Evolutionary conservation across 2,329 filamentous ascomycete genomes (phyloP).

Genomic region (Trichothecium roseum): DNA sequence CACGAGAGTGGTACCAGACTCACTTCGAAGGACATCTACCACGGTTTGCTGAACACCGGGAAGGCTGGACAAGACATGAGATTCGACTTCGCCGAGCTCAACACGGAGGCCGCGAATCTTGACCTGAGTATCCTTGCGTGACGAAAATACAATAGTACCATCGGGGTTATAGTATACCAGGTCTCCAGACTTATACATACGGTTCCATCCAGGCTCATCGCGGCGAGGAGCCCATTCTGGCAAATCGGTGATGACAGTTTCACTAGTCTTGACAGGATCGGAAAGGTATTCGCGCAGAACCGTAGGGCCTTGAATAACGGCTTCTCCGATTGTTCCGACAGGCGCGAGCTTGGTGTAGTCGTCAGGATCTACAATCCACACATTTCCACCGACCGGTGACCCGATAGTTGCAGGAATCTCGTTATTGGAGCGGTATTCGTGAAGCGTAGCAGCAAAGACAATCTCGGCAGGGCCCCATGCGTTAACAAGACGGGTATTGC

Average conservation of each 20-base stretch:
- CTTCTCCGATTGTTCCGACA: constrained; percentile 6
- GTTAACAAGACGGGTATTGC: constrained; percentile 3
- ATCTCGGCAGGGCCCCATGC: constrained; percentile 7
- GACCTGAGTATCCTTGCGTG: constrained; percentile 3
- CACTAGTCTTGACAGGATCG: constrained; percentile 14
- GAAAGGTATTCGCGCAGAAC: constrained; percentile 38
- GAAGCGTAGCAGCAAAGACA: constrained; percentile 3
- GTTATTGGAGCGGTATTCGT: constrained; percentile 1
- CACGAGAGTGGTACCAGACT: not conserved
- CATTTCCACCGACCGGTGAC: constrained; percentile 4
- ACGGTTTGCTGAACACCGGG: not conserved
- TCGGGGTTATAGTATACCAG: constrained; percentile 1
- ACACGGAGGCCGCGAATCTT: constrained; percentile 1
- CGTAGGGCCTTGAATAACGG: constrained; percentile 16
- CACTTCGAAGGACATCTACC: not conserved
- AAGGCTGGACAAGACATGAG: not conserved
- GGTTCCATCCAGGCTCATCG: constrained; percentile 5
- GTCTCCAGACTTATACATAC: constrained; percentile 1
- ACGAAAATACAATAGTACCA: constrained; percentile 1
- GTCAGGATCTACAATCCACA: constrained; percentile 6
- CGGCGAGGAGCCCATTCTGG: constrained; percentile 4
- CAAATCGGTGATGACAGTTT: constrained; percentile 1
- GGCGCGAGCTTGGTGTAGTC: constrained; percentile 4
- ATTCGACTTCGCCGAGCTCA: constrained; percentile 1
- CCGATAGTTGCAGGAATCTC: constrained; percentile 4